These are phyloP conservation scores for Aspergillus panamensis DNA, from an alignment of 495 filamentous ascomycete species.

Conservation along the genomic window DNA sequence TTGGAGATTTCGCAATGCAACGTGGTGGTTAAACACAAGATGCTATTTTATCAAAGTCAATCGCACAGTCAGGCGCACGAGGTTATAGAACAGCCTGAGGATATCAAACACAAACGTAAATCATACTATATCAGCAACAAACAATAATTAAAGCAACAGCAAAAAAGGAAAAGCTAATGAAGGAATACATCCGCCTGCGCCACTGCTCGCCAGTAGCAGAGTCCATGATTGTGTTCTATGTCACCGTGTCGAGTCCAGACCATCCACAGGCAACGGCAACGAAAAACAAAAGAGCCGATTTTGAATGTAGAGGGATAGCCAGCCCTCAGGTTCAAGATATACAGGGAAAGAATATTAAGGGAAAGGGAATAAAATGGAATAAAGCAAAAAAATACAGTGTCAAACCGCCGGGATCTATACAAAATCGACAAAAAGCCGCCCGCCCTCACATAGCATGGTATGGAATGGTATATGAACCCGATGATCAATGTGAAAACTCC, in stretches of 20 bases:
- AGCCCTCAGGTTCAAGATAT: neutral
- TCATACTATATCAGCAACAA: slow-evolving; percentile 14
- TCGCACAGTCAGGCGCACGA: slow-evolving; percentile 2
- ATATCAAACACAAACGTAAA: slow-evolving; percentile 14
- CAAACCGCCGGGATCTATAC: slow-evolving; percentile 12
- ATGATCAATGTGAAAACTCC: slow-evolving; percentile 29
- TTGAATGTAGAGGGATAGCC: neutral
- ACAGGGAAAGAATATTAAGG: slow-evolving; percentile 11
- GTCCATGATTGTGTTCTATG: slow-evolving; percentile 31
- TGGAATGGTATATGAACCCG: slow-evolving; percentile 7
- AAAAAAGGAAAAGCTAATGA: slow-evolving; percentile 6
- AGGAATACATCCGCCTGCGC: slow-evolving; percentile 22
- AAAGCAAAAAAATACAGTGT: slow-evolving; percentile 12
- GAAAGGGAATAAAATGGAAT: slow-evolving; percentile 5
- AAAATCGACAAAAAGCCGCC: slow-evolving; percentile 26
- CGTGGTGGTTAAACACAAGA: neutral
- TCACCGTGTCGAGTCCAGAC: slow-evolving; percentile 7
- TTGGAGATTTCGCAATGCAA: neutral
- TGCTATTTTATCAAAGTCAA: neutral
- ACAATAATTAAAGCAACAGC: slow-evolving; percentile 10
- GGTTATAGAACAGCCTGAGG: slow-evolving; percentile 10
- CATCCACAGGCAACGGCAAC: too few species aligned
- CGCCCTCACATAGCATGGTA: slow-evolving; percentile 25
- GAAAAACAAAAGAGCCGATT: neutral
- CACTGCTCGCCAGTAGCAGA: slow-evolving; percentile 38